A percentile compares a stretch with the other conserved stretches of the same genome.
phyloP scores from a whole-genome alignment of 2,329 filamentous ascomycete species.

The Arthrobotrys musiformis region DNA sequence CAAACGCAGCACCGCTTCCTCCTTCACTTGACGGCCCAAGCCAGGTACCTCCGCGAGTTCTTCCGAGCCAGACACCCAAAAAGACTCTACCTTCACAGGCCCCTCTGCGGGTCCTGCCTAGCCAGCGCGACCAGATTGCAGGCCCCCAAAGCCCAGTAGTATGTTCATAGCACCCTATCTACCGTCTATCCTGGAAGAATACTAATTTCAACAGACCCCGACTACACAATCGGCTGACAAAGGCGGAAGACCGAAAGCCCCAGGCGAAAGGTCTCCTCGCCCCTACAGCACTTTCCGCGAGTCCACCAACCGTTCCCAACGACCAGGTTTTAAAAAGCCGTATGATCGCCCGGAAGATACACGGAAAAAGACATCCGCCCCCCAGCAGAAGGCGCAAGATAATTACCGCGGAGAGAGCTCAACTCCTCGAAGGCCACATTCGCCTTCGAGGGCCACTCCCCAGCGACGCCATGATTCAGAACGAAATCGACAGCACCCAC shows the following conservation, averaged over 20 bases:
- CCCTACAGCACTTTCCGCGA: background rate
- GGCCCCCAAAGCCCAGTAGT: background rate
- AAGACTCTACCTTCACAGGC: too few species aligned
- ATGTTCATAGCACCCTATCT: background rate
- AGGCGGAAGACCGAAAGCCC: too few species aligned
- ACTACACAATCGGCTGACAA: background rate
- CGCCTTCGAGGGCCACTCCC: background rate
- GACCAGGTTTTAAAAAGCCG: background rate
- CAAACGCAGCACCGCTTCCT: background rate
- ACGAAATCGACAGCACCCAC: background rate
- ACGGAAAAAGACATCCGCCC: background rate
- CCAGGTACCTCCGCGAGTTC: background rate
- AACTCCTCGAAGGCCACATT: background rate
- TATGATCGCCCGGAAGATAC: background rate
- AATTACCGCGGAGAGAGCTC: too few species aligned
- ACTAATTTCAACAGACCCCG: background rate
- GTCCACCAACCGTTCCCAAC: background rate
- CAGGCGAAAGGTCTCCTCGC: background rate
- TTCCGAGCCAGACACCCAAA: too few species aligned
- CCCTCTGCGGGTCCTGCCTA: background rate
- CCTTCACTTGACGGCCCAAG: background rate
- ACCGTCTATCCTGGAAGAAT: background rate
- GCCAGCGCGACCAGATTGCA: background rate
- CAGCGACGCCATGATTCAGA: background rate
- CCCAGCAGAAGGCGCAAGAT: background rate